phyloP scores from a whole-genome alignment of 139 green algal species.

The Picocystis salinarum region DNA sequence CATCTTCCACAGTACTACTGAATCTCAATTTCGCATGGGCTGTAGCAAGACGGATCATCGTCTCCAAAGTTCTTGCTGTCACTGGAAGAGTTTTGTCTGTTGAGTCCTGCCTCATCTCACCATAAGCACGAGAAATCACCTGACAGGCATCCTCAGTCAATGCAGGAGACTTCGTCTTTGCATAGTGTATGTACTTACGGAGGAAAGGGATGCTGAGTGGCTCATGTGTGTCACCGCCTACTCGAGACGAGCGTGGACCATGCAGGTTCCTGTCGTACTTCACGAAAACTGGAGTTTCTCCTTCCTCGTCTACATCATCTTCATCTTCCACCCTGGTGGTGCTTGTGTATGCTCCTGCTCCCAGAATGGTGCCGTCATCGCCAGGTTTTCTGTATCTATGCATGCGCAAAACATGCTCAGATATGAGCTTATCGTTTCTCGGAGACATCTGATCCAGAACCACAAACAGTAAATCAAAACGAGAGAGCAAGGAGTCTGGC shows the following conservation, averaged over 20 bases:
- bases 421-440: conserved; percentile 23
- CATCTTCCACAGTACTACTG: conserved; percentile 9
- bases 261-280: conserved; percentile 59
- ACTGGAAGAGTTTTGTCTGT: conserved; percentile 34
- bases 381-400: conserved; percentile 33
- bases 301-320: no score
- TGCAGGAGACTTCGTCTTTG: conserved; percentile 17
- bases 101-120: conserved; percentile 36
- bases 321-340: conserved; percentile 27
- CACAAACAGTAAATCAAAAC: conserved; percentile 96
- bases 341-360: conserved; percentile 2
- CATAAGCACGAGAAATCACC: conserved; percentile 63
- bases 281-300: conserved; percentile 26
- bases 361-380: conserved; percentile 33
- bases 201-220: conserved; percentile 43
- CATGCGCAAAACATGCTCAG: conserved; percentile 67
- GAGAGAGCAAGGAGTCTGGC: conserved; percentile 88
- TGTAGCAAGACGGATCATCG: conserved; percentile 85
- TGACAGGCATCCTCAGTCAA: conserved; percentile 40
- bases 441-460: conserved; percentile 83
- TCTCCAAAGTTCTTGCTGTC: conserved; percentile 78
- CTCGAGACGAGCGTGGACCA: conserved; percentile 13
- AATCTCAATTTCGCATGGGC: conserved; percentile 69
- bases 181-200: conserved; percentile 51
- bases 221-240: conserved; percentile 11